Conservation (phyloP, 305 asterid species). For the Fraxinus paxiana region DNA sequence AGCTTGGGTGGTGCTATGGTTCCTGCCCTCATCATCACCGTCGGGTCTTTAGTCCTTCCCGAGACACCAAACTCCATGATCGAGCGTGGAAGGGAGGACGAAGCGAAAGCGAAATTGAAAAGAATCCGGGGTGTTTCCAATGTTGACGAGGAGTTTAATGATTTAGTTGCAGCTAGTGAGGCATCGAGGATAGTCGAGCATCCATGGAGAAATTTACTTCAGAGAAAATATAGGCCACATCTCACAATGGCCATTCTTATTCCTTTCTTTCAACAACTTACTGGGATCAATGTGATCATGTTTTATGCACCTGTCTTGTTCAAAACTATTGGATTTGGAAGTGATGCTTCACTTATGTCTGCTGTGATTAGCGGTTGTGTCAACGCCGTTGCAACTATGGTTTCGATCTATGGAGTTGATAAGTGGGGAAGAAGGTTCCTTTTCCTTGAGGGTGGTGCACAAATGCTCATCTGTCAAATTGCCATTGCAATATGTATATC, state of each 20-base stretch:
- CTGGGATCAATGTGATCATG: conserved; percentile 62
- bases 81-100: conserved; percentile 38
- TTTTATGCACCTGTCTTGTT: conserved; percentile 57
- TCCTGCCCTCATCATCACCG: conserved; percentile 46
- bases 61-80: conserved; percentile 62
- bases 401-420: conserved; percentile 51
- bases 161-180: conserved; percentile 45
- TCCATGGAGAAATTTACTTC: conserved; percentile 46
- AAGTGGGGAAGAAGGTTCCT: conserved; percentile 53
- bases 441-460: conserved; percentile 54
- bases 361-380: conserved; percentile 55
- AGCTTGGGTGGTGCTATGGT: conserved; percentile 54
- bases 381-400: conserved; percentile 39
- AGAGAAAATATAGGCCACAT: conserved; percentile 51
- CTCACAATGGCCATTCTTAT: conserved; percentile 46
- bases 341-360: conserved; percentile 45
- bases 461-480: conserved; percentile 55
- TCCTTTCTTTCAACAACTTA: conserved; percentile 59
- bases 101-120: conserved; percentile 33
- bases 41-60: conserved; percentile 51
- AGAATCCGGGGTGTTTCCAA: conserved; percentile 40
- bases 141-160: conserved; percentile 46
- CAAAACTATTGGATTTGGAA: conserved; percentile 50
- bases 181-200: conserved; percentile 40
- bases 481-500: conserved; percentile 51